Evolutionary conservation across 441 rosid genomes (phyloP).

Genomic region (Melianthus villosus): DNA sequence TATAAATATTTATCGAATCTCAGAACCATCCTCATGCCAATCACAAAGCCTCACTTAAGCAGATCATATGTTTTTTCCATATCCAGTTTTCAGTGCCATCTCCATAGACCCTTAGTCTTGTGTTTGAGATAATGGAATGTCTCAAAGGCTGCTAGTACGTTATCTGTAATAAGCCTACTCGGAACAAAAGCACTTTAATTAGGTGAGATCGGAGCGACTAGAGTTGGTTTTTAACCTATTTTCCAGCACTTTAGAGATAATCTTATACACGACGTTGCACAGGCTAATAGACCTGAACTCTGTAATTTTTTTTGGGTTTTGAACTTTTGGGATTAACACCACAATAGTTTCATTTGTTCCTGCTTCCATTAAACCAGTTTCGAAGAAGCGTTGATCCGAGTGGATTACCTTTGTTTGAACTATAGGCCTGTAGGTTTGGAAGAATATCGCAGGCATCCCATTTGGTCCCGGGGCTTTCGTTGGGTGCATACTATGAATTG

Average conservation of each 20-base stretch:
- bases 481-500: not conserved
- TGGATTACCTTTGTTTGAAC: too few species aligned
- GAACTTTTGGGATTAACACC: not conserved
- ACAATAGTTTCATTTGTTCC: not conserved
- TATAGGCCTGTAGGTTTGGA: not conserved
- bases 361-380: not conserved
- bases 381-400: not conserved
- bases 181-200: not conserved
- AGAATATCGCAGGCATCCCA: not conserved
- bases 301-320: not conserved
- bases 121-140: not conserved
- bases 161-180: not conserved
- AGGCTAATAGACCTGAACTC: not conserved
- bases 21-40: too few species aligned
- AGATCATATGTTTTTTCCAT: too few species aligned
- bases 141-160: not conserved
- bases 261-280: not conserved
- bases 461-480: not conserved
- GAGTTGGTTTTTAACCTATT: not conserved
- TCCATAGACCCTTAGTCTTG: too few species aligned
- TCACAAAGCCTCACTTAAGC: too few species aligned
- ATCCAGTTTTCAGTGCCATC: too few species aligned
- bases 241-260: not conserved
- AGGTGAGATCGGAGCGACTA: not conserved
- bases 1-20: too few species aligned